A percentile compares a stretch with the other conserved stretches of the same genome.
These are phyloP conservation scores for Periconia sp. DNA, from an alignment of 2,329 filamentous ascomycete genomes.

Conservation along the genomic window DNA sequence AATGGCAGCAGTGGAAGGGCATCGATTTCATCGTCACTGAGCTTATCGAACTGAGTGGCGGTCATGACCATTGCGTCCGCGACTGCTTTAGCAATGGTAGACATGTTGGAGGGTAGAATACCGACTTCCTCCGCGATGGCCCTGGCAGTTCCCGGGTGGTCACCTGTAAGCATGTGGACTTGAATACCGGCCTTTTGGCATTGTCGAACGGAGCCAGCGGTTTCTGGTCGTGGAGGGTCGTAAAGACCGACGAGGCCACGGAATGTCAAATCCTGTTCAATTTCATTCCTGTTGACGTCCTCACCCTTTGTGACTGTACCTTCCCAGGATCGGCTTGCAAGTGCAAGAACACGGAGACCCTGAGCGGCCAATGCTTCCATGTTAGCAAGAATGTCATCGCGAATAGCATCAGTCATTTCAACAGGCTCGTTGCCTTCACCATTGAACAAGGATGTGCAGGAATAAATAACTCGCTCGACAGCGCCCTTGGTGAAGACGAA, in stretches of 20 bases:
- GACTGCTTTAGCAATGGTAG: constrained; percentile 28
- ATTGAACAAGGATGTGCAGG: constrained; percentile 58
- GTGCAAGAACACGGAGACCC: constrained; percentile 68
- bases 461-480: constrained; percentile 67
- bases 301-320: constrained; percentile 48
- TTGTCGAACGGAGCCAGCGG: constrained; percentile 56
- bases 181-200: constrained; percentile 51
- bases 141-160: constrained; percentile 50
- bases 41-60: constrained; percentile 70
- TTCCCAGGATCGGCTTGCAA: constrained; percentile 56
- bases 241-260: constrained; percentile 81
- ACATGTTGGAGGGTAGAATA: constrained; percentile 41
- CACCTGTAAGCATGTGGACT: constrained; percentile 54
- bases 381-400: constrained; percentile 62
- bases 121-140: constrained; percentile 51
- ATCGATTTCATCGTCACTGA: constrained; percentile 75
- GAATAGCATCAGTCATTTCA: constrained; percentile 56
- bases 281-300: constrained; percentile 57
- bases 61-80: constrained; percentile 38
- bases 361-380: constrained; percentile 69
- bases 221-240: constrained; percentile 81
- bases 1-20: constrained; percentile 72
- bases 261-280: constrained; percentile 71
- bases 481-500: constrained; percentile 66
- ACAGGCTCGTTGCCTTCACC: constrained; percentile 43